Evolutionary conservation across 2,329 filamentous ascomycete genomes (phyloP).

Genomic region (Stemphylium lycopersici): DNA sequence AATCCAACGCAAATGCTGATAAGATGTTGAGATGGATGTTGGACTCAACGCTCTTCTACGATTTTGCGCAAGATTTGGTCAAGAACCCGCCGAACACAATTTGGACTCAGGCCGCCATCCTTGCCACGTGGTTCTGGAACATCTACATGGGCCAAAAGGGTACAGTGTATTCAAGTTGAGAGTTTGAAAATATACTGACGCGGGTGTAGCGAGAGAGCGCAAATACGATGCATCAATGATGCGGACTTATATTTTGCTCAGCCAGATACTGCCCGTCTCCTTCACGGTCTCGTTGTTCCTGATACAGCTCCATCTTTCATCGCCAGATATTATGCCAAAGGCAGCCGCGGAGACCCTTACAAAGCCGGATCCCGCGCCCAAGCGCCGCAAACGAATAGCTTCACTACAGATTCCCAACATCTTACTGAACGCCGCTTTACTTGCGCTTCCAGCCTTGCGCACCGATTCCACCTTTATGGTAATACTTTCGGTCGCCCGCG

Average conservation of each 20-base stretch:
- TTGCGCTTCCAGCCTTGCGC: constrained; percentile 27
- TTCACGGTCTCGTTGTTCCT: constrained; percentile 37
- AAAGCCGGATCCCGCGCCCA: not conserved
- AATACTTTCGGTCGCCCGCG: constrained; percentile 25
- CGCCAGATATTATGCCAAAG: constrained; percentile 16
- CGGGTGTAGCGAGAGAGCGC: constrained; percentile 19
- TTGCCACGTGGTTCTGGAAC: constrained; percentile 41
- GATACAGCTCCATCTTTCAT: constrained; percentile 33
- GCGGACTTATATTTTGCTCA: constrained; percentile 34
- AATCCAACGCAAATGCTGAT: not conserved
- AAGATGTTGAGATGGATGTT: constrained; percentile 38
- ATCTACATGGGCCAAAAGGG: constrained; percentile 38
- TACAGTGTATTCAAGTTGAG: not conserved
- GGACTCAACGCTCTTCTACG: constrained; percentile 32
- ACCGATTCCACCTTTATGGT: constrained; percentile 24
- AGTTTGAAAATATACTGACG: constrained; percentile 1
- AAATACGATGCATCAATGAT: constrained; percentile 15
- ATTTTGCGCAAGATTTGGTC: constrained; percentile 40
- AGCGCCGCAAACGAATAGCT: constrained; percentile 18
- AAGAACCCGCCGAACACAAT: constrained; percentile 27
- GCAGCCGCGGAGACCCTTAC: not conserved
- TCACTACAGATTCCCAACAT: constrained; percentile 34
- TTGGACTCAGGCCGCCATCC: constrained; percentile 34
- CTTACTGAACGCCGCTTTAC: constrained; percentile 31
- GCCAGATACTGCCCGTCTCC: constrained; percentile 38